A percentile compares a stretch with the other conserved stretches of the same genome.
Conservation (phyloP, 192 early-diverging fungal species). For the Diversispora eburnea region DNA sequence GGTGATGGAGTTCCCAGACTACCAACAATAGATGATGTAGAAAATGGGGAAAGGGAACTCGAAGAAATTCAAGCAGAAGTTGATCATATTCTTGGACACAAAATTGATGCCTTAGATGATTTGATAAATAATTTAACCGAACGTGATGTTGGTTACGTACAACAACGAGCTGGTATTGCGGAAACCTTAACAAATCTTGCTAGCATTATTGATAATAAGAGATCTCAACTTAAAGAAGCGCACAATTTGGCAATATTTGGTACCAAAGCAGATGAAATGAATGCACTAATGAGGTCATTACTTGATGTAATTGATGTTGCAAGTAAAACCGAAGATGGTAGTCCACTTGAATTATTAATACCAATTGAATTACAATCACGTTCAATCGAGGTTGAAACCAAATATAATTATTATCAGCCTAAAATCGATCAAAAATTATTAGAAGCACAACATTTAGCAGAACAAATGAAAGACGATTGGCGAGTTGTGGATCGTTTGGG, state of each 20-base stretch:
- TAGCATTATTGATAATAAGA: conserved; percentile 38
- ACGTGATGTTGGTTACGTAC: conserved; percentile 29
- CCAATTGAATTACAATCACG: conserved; percentile 39
- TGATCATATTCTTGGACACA: conserved; percentile 31
- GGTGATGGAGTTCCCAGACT: conserved; percentile 5
- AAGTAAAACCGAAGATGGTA: conserved; percentile 24
- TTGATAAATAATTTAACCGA: conserved; percentile 29
- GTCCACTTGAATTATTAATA: conserved; percentile 17
- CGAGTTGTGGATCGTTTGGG: conserved; percentile 42
- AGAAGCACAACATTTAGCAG: conserved; percentile 30
- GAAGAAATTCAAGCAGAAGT: conserved; percentile 31
- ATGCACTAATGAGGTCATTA: conserved; percentile 38
- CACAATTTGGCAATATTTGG: conserved; percentile 37
- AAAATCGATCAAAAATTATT: conserved; percentile 39
- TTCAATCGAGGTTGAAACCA: conserved; percentile 42
- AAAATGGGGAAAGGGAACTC: conserved; percentile 16
- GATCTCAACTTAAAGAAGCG: conserved; percentile 35
- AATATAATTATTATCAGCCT: conserved; percentile 42
- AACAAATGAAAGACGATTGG: conserved; percentile 38
- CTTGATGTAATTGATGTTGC: conserved; percentile 38
- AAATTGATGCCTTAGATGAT: conserved; percentile 35
- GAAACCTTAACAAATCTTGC: conserved; percentile 34
- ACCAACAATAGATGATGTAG: conserved; percentile 27
- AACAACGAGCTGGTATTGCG: conserved; percentile 39
- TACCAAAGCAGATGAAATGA: conserved; percentile 39